These are phyloP conservation scores for Scedosporium minutisporum DNA, from an alignment of 2,329 filamentous ascomycete species.

Conservation along the genomic window DNA sequence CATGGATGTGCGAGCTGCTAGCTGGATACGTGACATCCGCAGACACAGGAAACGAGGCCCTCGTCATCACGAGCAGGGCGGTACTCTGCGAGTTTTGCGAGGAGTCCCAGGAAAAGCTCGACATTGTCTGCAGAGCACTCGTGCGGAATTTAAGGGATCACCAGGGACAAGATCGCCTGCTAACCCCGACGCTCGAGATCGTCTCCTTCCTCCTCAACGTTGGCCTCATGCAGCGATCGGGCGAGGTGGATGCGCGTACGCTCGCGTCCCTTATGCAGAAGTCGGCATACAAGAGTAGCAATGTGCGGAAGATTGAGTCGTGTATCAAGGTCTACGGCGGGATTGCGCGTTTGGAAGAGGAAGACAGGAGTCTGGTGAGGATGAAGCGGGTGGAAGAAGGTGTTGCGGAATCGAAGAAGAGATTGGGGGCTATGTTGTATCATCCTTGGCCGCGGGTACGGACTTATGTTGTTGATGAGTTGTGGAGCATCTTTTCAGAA, in stretches of 20 bases:
- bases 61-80: constrained; percentile 58
- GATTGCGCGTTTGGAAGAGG: constrained; percentile 35
- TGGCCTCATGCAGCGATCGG: constrained; percentile 33
- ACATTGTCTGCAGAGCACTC: constrained; percentile 40
- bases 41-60: constrained; percentile 66
- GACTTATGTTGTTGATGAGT: constrained; percentile 47
- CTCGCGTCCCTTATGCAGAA: constrained; percentile 67
- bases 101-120: constrained; percentile 26
- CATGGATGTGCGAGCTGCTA: constrained; percentile 45
- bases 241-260: constrained; percentile 34
- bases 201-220: constrained; percentile 67
- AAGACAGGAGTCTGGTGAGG: constrained; percentile 1
- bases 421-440: constrained; percentile 61
- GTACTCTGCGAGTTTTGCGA: constrained; percentile 51
- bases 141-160: constrained; percentile 42
- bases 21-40: constrained; percentile 64
- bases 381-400: constrained; percentile 12
- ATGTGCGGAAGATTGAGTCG: constrained; percentile 71
- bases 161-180: constrained; percentile 56
- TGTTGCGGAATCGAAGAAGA: constrained; percentile 49
- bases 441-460: constrained; percentile 77
- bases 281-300: constrained; percentile 72
- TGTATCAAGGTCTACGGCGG: constrained; percentile 72
- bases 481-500: constrained; percentile 38
- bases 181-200: constrained; percentile 69